Evolutionary conservation across 1,284 basidiomycete species (phyloP), one percentile per base, ranked within the genome.

Genomic region (Xerocomus minutiporus): DNA sequence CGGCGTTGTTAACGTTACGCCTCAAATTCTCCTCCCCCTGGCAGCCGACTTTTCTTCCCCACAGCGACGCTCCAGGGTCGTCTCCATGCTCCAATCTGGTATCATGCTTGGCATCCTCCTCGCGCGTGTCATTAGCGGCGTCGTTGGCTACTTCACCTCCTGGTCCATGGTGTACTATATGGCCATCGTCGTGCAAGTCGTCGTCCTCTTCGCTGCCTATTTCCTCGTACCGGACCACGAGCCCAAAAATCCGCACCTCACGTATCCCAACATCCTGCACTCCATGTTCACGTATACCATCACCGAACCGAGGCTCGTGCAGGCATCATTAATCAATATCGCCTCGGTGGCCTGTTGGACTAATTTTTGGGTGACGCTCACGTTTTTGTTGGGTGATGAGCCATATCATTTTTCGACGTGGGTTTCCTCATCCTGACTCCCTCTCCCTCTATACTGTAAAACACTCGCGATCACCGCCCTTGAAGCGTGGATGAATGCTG

Each of bases 301-400:
- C 41, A 87, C 82, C 1, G 87, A 90, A 59, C 87, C 87, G 2
- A 72, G 81, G 12, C 70, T 89, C 32, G 76, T 88, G 8, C 86
- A 88, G 59, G 79, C 77, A 1, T 81, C 76, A 46, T 59, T 86
- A 28, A 76, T 84, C 53, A 80, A 80, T 44, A 67, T 83, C 23
- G 75, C 76, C 1, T 79, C 79, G 4, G 81, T 79, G 53, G 82
- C 81, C 5, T 75, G 78, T 53, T 86, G 84, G 67, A 74, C 73
- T 13, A 79, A 75, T 54, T 86, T 83, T 62, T 89, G 86, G 87
- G 83, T 86, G 3, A 85, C 83, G 3, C 68, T 88, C 51, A 89
- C 87, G 0, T 89, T 88, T 69, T 68, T 89, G 26, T 75, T 90
- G 23, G 80, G 79, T 8, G 83, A 76, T 7, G 61, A 77, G 4